Percentiles rank a stretch among this genome's conserved stretches.
These are phyloP conservation scores for Zychaea mexicana DNA, from an alignment of 371 early-diverging fungal species.

Conservation along the genomic window DNA sequence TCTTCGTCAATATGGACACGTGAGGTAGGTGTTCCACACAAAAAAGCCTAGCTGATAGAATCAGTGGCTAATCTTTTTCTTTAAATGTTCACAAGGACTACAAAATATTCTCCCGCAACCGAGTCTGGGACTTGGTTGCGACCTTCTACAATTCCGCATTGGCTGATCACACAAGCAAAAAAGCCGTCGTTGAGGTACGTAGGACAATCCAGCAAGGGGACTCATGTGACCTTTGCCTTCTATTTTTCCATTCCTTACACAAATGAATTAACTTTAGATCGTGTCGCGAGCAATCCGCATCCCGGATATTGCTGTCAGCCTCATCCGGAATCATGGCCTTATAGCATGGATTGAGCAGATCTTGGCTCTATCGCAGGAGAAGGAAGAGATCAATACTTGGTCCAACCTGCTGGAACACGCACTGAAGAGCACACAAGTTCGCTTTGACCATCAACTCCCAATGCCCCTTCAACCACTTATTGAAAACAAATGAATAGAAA, in stretches of 20 bases:
- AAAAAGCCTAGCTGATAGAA: not conserved
- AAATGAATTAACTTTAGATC: slow-evolving; percentile 31
- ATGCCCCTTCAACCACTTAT: not conserved
- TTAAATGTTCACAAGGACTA: slow-evolving; percentile 53
- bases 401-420: not conserved
- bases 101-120: slow-evolving; percentile 66
- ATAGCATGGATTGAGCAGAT: slow-evolving; percentile 61
- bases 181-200: slow-evolving; percentile 36
- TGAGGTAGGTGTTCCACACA: slow-evolving; percentile 15
- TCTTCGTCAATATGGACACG: slow-evolving; percentile 48
- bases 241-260: not conserved
- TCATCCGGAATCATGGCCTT: slow-evolving; percentile 63
- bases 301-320: slow-evolving; percentile 48
- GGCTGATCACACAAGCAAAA: slow-evolving; percentile 56
- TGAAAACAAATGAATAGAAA: slow-evolving; percentile 1
- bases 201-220: not conserved
- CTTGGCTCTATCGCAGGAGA: slow-evolving; percentile 30
- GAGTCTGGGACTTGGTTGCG: slow-evolving; percentile 67
- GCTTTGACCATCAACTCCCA: not conserved
- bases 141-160: slow-evolving; percentile 68
- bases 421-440: not conserved
- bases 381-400: slow-evolving; percentile 28
- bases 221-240: not conserved
- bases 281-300: slow-evolving; percentile 54
- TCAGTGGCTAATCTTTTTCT: not conserved